Evolutionary conservation across 192 early-diverging fungal species (phyloP), one percentile per base, ranked within the genome.

Genomic region (Chytriomyces sp.): DNA sequence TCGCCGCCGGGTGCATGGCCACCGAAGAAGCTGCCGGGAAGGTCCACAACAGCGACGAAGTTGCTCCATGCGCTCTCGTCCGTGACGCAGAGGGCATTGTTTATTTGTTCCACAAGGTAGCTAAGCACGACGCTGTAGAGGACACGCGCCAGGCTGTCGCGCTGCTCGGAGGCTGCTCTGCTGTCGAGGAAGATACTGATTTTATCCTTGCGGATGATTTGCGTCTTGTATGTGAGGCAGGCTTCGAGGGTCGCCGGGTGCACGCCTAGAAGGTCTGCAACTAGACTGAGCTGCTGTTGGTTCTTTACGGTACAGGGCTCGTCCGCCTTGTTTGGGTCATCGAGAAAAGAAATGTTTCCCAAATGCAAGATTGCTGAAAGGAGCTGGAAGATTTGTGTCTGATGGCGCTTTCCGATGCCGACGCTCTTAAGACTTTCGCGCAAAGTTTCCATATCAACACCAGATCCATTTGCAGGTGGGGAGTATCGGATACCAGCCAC

Each of bases 71-170:
- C 69, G 26, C 66, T 39, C 31, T 82, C 78, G 36, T 92, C 88
- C 19, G 81, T 78, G 44, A 87, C 85, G 74, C 93, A 95, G 17
- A 96, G 80, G 38, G 88, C 89, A 52, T 85, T 84, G 84, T 98
- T 98, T 59, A 96, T 91, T 55, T 91, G 89, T 75, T 96, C 95
- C 6, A 96, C 84, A 31, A 98, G 77, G 86, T 93, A 98, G 52
- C 72, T 73, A 39, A 78, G 93, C 25, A 92, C 72, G 0, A 94
- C 85, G 28, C 87, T 86, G 77, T 96, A 98, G 19, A 98, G 85
- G 5, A 90, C 75, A 39, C 88, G 85, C 3, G 94, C 91, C 5
- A 98, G 80, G 17, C 84, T 76, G 74, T 98, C 95, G 17, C 94
- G 87, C 73, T 95, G 95, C 61, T 85, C 81, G 22, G 78, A 61